Base-by-base conservation (phyloP, 306 rosid species). In the Crataegus laevigata region DNA sequence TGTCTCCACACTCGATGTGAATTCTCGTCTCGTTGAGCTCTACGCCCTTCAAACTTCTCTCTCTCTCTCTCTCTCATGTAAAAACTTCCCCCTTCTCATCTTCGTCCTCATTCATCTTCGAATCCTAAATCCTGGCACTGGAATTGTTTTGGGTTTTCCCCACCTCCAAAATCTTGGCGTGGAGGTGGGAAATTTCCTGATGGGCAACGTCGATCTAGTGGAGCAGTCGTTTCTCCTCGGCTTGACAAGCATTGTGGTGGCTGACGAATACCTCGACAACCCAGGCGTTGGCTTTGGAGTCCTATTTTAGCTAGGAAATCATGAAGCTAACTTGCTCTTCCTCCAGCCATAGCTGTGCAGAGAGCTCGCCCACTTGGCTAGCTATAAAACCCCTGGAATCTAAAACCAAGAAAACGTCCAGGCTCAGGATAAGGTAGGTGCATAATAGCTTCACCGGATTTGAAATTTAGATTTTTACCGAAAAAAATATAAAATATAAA, bases 221-320 rank as follows among this genome's bases (percentile, higher is more conserved):
- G 6, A 88, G 83, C 9, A 92, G 52, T 18, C 92, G 89, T 79
- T 87, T 88, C 89, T 92, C 94, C 72, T 90, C 92, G 2, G 74
- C 83, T 38, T 78, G 90, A 94, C 91, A 90, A 0, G 88, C 77
- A 84, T 90, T 90, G 12, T 92, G 80, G 77, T 88, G 92, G 22
- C 90, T 86, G 3, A 94, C 96, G 75, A 92, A 88, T 88, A 92
- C 90, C 79, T 92, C 92, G 0, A 91, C 92, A 0, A 90, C 98
- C 7, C 96, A 76, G 1, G 92, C 96, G 76, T 92, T 90, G 24
- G 96, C 98, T 76, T 92, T 92, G 10, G 91, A 90, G 63, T 92
- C 98, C 45, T 92, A 91, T 42, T 85, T 87, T 0, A 96, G 73
- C 43, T 94, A 79, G 3, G 85, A 92, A 66, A 75, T 81, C 91